Base-by-base conservation (phyloP, 495 filamentous ascomycete species). In the Aspergillus steynii region DNA sequence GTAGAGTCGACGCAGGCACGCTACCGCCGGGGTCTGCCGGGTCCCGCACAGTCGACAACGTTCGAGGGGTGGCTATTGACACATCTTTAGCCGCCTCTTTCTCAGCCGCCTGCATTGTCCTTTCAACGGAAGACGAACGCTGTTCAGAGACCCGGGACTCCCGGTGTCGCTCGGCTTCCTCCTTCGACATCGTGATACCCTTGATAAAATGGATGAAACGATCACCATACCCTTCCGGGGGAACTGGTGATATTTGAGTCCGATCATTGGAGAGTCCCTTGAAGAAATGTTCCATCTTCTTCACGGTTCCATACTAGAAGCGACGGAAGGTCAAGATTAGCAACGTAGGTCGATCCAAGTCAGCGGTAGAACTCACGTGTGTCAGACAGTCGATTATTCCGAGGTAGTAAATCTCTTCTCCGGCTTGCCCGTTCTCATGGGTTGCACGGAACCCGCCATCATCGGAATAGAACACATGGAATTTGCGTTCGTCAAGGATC, bases 311-410 rank as follows among this genome's bases (percentile, higher is more conserved):
- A 70, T 96, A 97, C 90, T 94, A 59, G 20, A 6, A 42, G 14
- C 7, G 27, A 15, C 20, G 25, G 47, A 29, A 49, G 25, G 10
- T 14, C 63, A 49, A 55, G n/a, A 64, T 82, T 71, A 82, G 75
- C 54, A 58, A 51, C 48, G 28, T 29, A 52, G 25, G 7, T 20
- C 14, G 6, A 32, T 56, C 4, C 9, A 42, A 12, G 8, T 2
- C 37, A 42, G 37, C 9, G 37, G 37, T 15, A 56, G 7, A 51
- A 83, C 89, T 82, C 80, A 95, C 92, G 75, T 97, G 91, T 46
- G 95, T 99, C 69, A 99, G 76, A 71, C 94, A 98, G 74, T 98
- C 96, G 70, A 98, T 98, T 62, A 99, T 95, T 10, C 95, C 95
- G 6, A 99, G 83, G 70, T 98, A 99, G 68, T 98, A 99, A 34